Evolutionary conservation across 75 land plant genomes (phyloP).

Genomic region (Isoetes taiwanensis): DNA sequence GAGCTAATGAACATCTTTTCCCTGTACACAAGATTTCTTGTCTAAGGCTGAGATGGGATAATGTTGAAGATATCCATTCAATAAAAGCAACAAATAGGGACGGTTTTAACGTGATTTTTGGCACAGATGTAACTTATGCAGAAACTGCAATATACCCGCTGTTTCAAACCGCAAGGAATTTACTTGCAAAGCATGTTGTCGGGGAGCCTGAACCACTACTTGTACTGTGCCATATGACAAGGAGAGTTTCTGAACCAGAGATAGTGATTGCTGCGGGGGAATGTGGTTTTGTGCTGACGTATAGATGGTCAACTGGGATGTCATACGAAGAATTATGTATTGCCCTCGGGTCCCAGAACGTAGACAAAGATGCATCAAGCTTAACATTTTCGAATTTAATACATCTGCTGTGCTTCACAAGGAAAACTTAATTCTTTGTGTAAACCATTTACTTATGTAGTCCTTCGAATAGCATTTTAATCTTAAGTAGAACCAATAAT

Average conservation of each 20-base stretch:
- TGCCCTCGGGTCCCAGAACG: too few species aligned
- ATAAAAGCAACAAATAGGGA: conserved; percentile 20
- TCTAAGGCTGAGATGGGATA: conserved; percentile 67
- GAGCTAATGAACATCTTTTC: conserved; percentile 34
- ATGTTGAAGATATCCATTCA: conserved; percentile 36
- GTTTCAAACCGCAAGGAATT: conserved; percentile 63
- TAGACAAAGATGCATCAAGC: too few species aligned
- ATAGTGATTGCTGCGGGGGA: conserved; percentile 44
- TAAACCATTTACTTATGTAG: too few species aligned
- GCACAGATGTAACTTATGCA: conserved; percentile 77
- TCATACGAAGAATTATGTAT: too few species aligned
- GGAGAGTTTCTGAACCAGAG: conserved; percentile 55
- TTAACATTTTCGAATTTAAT: too few species aligned
- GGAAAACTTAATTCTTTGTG: too few species aligned
- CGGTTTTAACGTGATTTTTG: conserved; percentile 76
- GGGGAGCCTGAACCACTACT: conserved; percentile 29
- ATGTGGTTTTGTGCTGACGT: conserved; percentile 51
- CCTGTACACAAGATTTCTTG: conserved; percentile 18
- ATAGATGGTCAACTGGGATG: conserved; percentile 43
- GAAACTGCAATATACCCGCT: conserved; percentile 56
- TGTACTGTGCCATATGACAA: conserved; percentile 59
- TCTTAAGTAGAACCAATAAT: too few species aligned
- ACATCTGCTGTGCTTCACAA: too few species aligned
- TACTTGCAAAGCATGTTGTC: conserved; percentile 20
- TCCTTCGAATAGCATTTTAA: too few species aligned